phyloP scores from a whole-genome alignment of 2,329 filamentous ascomycete species.

The Hypoxylon sp. region DNA sequence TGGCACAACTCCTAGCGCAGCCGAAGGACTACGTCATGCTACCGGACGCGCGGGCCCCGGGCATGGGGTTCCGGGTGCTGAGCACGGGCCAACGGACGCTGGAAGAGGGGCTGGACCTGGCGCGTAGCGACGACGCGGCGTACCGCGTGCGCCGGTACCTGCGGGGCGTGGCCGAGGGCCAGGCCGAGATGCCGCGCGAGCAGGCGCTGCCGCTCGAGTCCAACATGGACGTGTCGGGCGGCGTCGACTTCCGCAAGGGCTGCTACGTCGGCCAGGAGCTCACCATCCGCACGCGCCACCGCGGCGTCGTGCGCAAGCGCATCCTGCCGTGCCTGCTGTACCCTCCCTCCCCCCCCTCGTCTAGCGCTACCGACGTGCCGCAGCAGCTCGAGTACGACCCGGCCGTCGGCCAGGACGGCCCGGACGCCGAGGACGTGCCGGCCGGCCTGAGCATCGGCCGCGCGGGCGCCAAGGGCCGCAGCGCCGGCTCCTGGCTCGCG shows the following conservation, averaged over 20 bases:
- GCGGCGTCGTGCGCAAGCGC: slow-evolving; percentile 89
- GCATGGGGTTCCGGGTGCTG: slow-evolving; percentile 61
- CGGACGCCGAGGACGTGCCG: slow-evolving; percentile 51
- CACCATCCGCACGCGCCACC: slow-evolving; percentile 94
- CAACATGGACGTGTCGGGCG: slow-evolving; percentile 86
- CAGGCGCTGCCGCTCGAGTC: slow-evolving; percentile 83
- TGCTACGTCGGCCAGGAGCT: slow-evolving; percentile 98
- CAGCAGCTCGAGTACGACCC: slow-evolving; percentile 57
- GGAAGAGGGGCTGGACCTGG: slow-evolving; percentile 50
- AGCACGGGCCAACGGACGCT: slow-evolving; percentile 42
- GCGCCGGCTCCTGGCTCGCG: slow-evolving; percentile 80
- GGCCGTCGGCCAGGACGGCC: not conserved
- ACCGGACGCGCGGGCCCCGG: slow-evolving; percentile 62
- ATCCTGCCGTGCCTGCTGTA: slow-evolving; percentile 84
- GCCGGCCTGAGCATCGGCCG: slow-evolving; percentile 59
- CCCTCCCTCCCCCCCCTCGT: slow-evolving; percentile 31
- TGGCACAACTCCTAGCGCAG: not conserved
- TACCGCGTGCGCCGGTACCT: slow-evolving; percentile 83
- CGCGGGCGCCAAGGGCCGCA: slow-evolving; percentile 67
- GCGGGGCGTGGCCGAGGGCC: slow-evolving; percentile 84
- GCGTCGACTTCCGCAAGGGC: slow-evolving; percentile 92
- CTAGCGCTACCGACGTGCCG: no score
- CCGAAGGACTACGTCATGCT: slow-evolving; percentile 47
- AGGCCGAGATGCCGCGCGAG: slow-evolving; percentile 75
- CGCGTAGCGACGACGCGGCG: slow-evolving; percentile 59